These are phyloP conservation scores for Lineolata rhizophorae DNA, from an alignment of 495 filamentous ascomycete genomes.

Conservation along the genomic window DNA sequence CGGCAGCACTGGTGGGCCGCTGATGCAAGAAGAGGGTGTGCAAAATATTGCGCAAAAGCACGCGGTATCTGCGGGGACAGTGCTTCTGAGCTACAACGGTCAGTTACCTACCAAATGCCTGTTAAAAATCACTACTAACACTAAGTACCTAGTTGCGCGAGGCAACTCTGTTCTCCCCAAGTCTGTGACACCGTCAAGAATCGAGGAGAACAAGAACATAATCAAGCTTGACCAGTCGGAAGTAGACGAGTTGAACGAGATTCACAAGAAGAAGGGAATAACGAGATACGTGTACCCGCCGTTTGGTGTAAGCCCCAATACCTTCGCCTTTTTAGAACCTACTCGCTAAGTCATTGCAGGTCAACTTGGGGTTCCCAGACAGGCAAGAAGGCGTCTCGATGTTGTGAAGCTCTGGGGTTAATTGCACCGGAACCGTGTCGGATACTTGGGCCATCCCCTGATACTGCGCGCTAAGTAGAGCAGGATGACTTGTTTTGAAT, in stretches of 20 bases:
- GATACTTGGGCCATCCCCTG: no score
- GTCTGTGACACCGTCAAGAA: constrained; percentile 51
- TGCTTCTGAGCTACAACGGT: constrained; percentile 60
- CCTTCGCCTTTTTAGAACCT: background rate
- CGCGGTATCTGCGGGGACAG: constrained; percentile 33
- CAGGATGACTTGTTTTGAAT: no score
- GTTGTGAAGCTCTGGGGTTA: no score
- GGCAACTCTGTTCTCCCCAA: constrained; percentile 59
- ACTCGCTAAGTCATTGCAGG: background rate
- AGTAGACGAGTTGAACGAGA: constrained; percentile 35
- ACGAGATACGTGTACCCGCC: constrained; percentile 57
- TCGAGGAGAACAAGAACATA: constrained; percentile 49
- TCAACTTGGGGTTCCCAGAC: background rate
- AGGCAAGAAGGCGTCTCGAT: no score
- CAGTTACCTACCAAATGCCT: constrained; percentile 14
- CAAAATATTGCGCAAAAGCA: constrained; percentile 49
- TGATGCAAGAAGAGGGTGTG: constrained; percentile 45
- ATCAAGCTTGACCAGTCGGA: constrained; percentile 45
- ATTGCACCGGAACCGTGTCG: no score
- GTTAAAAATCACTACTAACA: constrained; percentile 7
- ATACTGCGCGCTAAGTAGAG: no score
- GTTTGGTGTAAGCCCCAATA: constrained; percentile 32
- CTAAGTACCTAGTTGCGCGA: constrained; percentile 31
- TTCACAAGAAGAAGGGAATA: constrained; percentile 36
- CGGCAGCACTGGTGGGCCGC: constrained; percentile 54